Evolutionary conservation across 371 early-diverging fungal species (phyloP), one percentile per base, ranked within the genome.

Genomic region (Mucor indicus): DNA sequence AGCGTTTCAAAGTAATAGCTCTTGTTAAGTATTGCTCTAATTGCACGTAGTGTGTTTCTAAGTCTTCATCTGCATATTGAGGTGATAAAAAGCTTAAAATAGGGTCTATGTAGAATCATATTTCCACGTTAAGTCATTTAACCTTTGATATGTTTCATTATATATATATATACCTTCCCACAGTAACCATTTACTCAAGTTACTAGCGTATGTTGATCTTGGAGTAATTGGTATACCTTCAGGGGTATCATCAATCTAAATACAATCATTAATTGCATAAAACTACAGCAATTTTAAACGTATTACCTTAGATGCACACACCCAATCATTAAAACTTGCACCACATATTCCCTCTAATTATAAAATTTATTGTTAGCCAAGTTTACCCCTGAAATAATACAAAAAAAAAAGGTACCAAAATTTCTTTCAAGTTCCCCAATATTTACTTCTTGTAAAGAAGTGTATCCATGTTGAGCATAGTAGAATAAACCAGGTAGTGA

Each of bases 151-250:
- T 27, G 29, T 27, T 27, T n/a, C n/a, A 2, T 42, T 36, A 42
- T 27, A 19, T 23, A 11, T 3, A 6, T 7, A 15, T 1, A 13
- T 74, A 83, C 81, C 84, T 75, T 91, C 90, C 93, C 93, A 93
- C 21, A 93, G 65, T 8, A 92, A 53, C 80, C 87, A 91, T 64
- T 93, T 93, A 58, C 90, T 85, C 41, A 83, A 72, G 50, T 92
- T 92, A 11, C 86, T 84, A 11, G 81, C 74, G 64, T 80, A 79
- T 38, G 80, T 80, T 0, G 83, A 70, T 36, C 72, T 65, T n/a
- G 69, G 21, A 0, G 73, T 73, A 15, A 74, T 60, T 1, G 79
- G 60, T 23, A 57, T 67, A 36, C 79, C 79, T 30, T 50, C 52
- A 23, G 77, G 80, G 17, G 63, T 60, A 30, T 73, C 74, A 48